Base-by-base conservation (phyloP, 495 filamentous ascomycete genomes). In the Lepidopterella palustris region DNA sequence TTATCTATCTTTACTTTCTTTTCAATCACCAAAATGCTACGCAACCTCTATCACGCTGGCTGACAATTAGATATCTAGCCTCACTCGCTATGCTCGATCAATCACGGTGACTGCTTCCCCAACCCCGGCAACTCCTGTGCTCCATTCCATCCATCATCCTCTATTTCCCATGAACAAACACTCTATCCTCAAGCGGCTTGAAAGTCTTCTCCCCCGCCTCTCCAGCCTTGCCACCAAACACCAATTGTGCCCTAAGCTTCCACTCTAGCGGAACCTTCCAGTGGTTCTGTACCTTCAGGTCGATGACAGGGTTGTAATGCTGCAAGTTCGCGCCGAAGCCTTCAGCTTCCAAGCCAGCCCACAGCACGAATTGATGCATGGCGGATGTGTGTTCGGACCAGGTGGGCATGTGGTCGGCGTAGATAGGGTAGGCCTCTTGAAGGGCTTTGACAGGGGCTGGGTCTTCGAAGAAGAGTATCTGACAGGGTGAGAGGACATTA, bases 301-400 rank as follows among this genome's bases (percentile, higher is more conserved):
- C 83, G 53, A 88, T 71, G 50, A 87, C 66, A 1, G 85, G 71
- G 78, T 85, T 86, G 76, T 88, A 88, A 71, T 89, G 87, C 76
- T 90, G 87, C 4, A 90, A 77, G 74, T 84, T 89, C 69, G 79
- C 81, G 45, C 86, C 87, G 31, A 89, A 74, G 31, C 87, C 87
- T 73, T 89, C 85, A 58, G 78, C 75, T 72, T 86, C 82, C 35
- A 90, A 76, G 0, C 82, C 79, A 0, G 80, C 82, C 87, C 86
- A 90, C 47, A 84, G 55, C 21, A 77, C 73, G 73, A 76, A 82
- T 73, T 89, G 85, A 69, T 83, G 76, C 84, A 89, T 89, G 70
- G 76, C 87, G 55, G 72, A 75, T 40, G 77, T 78, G 71, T 89
- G 84, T 39, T 74, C 69, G 55, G 80, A 80, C 82, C 82, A 87